Evolutionary conservation across 495 filamentous ascomycete species (phyloP).

Genomic region (Aspergillus asperescens): DNA sequence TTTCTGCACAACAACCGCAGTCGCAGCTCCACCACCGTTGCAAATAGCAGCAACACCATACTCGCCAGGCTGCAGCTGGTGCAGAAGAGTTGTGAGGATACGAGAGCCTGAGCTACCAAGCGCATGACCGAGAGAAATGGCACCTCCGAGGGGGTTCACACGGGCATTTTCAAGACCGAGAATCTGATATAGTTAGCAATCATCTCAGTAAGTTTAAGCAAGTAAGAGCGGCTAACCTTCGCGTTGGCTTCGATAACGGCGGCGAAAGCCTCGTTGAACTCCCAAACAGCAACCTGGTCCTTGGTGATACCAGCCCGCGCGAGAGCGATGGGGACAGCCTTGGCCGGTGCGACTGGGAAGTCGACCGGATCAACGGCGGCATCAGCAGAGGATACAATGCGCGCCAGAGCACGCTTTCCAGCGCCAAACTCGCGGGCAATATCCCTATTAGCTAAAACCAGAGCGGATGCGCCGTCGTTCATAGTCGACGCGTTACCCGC

Average conservation of each 20-base stretch:
- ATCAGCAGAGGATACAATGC: slow-evolving; percentile 81
- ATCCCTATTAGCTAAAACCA: slow-evolving; percentile 74
- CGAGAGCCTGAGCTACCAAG: slow-evolving; percentile 90
- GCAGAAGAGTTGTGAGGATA: slow-evolving; percentile 84
- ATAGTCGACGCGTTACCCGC: slow-evolving; percentile 89
- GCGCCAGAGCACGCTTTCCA: slow-evolving; percentile 70
- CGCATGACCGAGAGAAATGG: slow-evolving; percentile 90
- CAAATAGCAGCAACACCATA: slow-evolving; percentile 95
- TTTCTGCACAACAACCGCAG: slow-evolving; percentile 86
- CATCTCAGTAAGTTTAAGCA: neutral
- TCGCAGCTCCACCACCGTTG: slow-evolving; percentile 91
- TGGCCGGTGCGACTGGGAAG: slow-evolving; percentile 88
- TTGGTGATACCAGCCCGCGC: slow-evolving; percentile 81
- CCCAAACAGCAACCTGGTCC: slow-evolving; percentile 88
- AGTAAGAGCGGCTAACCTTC: slow-evolving; percentile 50
- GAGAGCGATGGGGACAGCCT: slow-evolving; percentile 87
- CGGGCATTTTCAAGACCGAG: slow-evolving; percentile 68
- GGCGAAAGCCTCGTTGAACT: slow-evolving; percentile 98
- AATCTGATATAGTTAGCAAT: slow-evolving; percentile 48
- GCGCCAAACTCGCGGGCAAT: slow-evolving; percentile 70
- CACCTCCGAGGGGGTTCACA: slow-evolving; percentile 86
- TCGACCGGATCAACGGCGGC: slow-evolving; percentile 91
- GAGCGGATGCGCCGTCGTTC: slow-evolving; percentile 90
- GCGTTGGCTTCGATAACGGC: slow-evolving; percentile 94
- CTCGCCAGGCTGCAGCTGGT: slow-evolving; percentile 84